A percentile compares a stretch with the other conserved stretches of the same genome.
These are phyloP conservation scores for Colletotrichum incanum DNA, from an alignment of 2,329 filamentous ascomycete genomes.

Conservation along the genomic window DNA sequence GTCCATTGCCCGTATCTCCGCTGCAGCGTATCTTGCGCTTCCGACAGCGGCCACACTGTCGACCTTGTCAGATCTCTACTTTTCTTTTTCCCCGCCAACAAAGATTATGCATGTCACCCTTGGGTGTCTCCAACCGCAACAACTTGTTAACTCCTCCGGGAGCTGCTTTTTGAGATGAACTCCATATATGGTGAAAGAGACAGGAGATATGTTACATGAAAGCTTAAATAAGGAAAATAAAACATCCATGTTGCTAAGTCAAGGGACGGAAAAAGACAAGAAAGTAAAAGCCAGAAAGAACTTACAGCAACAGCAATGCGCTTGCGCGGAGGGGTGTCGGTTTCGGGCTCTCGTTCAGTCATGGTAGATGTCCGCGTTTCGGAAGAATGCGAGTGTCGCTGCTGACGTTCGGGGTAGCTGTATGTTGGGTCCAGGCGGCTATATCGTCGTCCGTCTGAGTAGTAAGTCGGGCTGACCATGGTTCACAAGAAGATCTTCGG, in stretches of 20 bases:
- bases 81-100: constrained; percentile 7
- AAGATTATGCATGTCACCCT: constrained; percentile 18
- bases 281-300: constrained; percentile 28
- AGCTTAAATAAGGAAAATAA: neutral
- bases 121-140: constrained; percentile 14
- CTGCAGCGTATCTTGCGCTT: constrained; percentile 97
- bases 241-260: neutral
- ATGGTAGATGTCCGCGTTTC: constrained; percentile 56
- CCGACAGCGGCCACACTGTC: constrained; percentile 88
- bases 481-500: constrained; percentile 40
- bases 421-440: constrained; percentile 58
- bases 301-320: constrained; percentile 73
- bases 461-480: constrained; percentile 62
- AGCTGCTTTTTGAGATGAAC: too few species aligned
- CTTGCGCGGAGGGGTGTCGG: constrained; percentile 67
- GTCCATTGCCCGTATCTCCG: constrained; percentile 83
- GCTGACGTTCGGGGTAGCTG: constrained; percentile 53
- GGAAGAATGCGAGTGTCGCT: constrained; percentile 55
- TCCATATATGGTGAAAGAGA: neutral
- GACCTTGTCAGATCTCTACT: constrained; percentile 35
- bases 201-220: neutral
- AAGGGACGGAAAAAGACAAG: neutral
- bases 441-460: constrained; percentile 59
- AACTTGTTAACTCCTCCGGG: neutral
- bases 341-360: constrained; percentile 58